phyloP scores from a whole-genome alignment of 768 basidiomycete genomes.

The Pleurotus citrinopileatus region DNA sequence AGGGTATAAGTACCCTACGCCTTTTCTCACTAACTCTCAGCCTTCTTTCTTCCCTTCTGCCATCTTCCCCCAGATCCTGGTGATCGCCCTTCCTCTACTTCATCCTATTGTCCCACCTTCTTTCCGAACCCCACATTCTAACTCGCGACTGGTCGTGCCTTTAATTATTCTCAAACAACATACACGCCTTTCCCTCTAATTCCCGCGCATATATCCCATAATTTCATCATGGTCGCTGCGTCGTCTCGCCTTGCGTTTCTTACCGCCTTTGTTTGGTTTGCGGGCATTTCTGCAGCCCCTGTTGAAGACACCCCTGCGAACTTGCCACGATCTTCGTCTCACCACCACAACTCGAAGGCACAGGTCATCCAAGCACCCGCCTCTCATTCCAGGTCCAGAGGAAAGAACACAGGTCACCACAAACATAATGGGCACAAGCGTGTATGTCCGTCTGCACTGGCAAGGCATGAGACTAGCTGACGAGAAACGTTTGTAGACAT shows the following conservation, averaged over 20 bases:
- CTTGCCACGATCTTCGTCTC: constrained; percentile 9
- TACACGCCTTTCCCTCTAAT: constrained; percentile 16
- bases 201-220: constrained; percentile 12
- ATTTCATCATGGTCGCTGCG: constrained; percentile 46
- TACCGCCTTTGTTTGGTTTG: constrained; percentile 44
- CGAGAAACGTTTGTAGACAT: too few species aligned
- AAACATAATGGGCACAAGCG: constrained; percentile 1
- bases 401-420: constrained; percentile 9
- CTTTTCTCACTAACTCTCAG: constrained; percentile 19
- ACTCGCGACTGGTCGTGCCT: constrained; percentile 23
- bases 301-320: constrained; percentile 15
- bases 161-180: constrained; percentile 11
- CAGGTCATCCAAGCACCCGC: background rate
- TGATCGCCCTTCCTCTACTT: constrained; percentile 36
- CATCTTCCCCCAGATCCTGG: constrained; percentile 48
- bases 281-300: constrained; percentile 37
- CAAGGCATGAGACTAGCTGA: too few species aligned
- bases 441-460: background rate
- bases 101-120: constrained; percentile 15
- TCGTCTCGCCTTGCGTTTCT: constrained; percentile 42
- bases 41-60: constrained; percentile 33
- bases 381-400: too few species aligned
- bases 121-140: constrained; percentile 17
- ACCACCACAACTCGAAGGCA: constrained; percentile 6
- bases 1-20: constrained; percentile 24